Base-by-base conservation (phyloP, 2,329 filamentous ascomycete species). In the Pseudopyrenochaeta lycopersici region DNA sequence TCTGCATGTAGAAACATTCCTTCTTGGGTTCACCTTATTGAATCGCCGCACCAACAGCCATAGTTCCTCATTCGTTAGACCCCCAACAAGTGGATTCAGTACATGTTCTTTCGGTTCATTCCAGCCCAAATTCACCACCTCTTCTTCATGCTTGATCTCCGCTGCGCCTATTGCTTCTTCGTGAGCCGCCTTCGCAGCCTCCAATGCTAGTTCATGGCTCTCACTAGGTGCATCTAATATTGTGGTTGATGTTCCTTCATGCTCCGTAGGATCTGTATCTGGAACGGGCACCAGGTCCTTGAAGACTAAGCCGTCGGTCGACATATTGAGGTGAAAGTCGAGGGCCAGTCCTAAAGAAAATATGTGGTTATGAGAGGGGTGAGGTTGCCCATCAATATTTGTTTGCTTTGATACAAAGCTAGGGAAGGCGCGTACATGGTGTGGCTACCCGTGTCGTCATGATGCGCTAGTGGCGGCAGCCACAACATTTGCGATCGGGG, bases 1-100 rank as follows among this genome's bases (percentile, higher is more conserved):
- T n/a, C 21, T 11, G 6, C 12, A 42, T 30, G 2, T 15, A 4
- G 14, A 42, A 42, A 30, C 4, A 4, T 17, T 11, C 10, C n/a
- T 7, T 21, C 20, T n/a, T 12, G 11, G 15, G 20, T 52, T 50
- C 66, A 85, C 85, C 80, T 91, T 91, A 71, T 93, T 88, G 72
- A 93, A 92, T 1, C 90, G 82, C 20, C 90, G 81, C 27, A 91
- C 78, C 15, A 92, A 77, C 43, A 90, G 78, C 88, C 89, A 92
- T 0, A 92, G 74, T 56, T 92, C 87, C 33, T 92, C 88, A 58
- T 92, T 92, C 11, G 81, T 80, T 53, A 92, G 71, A 0, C 89
- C 88, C 1, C 87, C 86, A 0, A 91, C 85, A 10, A 92, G 77
- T 0, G 85, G 87, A 23, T 76, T 77, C 0, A 83, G 76, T 30